Base-by-base conservation (phyloP, 2,329 filamentous ascomycete genomes). In the Colletotrichum paranaense region DNA sequence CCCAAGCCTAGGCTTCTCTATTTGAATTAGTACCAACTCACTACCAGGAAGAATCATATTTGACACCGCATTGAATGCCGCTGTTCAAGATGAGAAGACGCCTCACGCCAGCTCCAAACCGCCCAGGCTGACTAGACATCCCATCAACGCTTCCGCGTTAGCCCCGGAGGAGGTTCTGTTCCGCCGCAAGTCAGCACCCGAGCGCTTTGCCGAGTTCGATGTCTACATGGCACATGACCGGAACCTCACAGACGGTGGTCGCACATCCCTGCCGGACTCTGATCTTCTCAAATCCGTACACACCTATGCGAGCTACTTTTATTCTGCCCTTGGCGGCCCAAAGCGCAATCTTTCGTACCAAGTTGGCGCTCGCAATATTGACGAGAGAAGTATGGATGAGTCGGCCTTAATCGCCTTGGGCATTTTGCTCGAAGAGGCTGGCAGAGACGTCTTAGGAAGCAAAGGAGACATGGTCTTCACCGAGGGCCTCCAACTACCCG, bases 371-470 rank as follows among this genome's bases (percentile, higher is more conserved):
- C 76, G 79, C 35, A 80, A 80, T 65, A 77, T 88, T 49, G 86
- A 89, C 73, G 87, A 89, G 79, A 81, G 87, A 75, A 93, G 90
- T 80, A 90, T 96, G 89, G 93, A 96, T 78, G 94, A 94, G 83
- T 94, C 93, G 16, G 93, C 93, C 4, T 85, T 96, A 71, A 83
- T 96, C 67, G 93, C 93, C 1, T 86, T 96, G 78, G 93, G 93
- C 1, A 90, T 96, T 62, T 81, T 96, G 69, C 83, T 95, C 55
- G 93, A 96, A 82, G 94, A 96, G 81, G 88, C 90, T 3, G 87
- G 89, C 19, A 85, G 87, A 53, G 89, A 91, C 59, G 80, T 86
- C 6, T 82, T 95, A 24, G 93, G 92, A 5, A 84, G 86, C 67
- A 88, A 86, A 14, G 94, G 93, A 26, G 92, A 95, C 81, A 80